Evolutionary conservation across 495 filamentous ascomycete species (phyloP).

Genomic region (Niebla homalea): DNA sequence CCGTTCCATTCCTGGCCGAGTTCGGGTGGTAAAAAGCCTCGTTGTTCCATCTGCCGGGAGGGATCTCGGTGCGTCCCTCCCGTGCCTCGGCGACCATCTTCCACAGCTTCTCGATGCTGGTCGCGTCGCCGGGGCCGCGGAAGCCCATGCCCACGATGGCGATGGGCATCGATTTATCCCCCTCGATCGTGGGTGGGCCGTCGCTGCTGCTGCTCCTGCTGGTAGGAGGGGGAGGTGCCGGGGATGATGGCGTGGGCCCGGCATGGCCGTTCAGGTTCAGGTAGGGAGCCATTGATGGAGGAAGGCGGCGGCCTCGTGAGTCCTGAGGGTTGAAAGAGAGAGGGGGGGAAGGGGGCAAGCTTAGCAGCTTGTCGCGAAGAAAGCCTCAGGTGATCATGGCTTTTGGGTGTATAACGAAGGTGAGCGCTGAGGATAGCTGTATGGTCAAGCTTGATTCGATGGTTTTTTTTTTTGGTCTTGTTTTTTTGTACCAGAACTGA

Average conservation of each 20-base stretch:
- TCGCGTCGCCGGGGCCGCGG: slow-evolving; percentile 39
- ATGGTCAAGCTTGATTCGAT: too few relatives aligned
- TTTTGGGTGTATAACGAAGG: too few relatives aligned
- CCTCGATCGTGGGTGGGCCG: slow-evolving; percentile 1
- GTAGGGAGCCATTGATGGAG: background rate
- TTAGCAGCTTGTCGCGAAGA: too few relatives aligned
- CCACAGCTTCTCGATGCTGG: slow-evolving; percentile 39
- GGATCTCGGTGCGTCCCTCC: slow-evolving; percentile 3
- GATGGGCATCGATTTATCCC: slow-evolving; percentile 29
- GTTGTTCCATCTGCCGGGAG: slow-evolving; percentile 13
- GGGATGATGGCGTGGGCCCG: background rate
- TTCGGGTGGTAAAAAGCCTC: slow-evolving; percentile 18
- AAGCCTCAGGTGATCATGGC: too few relatives aligned
- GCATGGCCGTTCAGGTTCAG: background rate
- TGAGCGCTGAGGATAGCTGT: too few relatives aligned
- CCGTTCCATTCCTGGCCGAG: slow-evolving; percentile 2
- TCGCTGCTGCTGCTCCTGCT: too few relatives aligned
- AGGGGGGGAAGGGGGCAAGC: too few relatives aligned
- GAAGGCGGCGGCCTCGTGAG: background rate
- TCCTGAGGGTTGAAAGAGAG: too few relatives aligned
- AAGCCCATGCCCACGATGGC: slow-evolving; percentile 44
- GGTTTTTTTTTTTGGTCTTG: too few relatives aligned
- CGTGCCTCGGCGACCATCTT: slow-evolving; percentile 26
- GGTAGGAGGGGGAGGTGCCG: too few relatives aligned
- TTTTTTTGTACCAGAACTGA: too few relatives aligned